Base-by-base conservation (phyloP, 2,329 filamentous ascomycete species). In the Dactylellina parvicollis region DNA sequence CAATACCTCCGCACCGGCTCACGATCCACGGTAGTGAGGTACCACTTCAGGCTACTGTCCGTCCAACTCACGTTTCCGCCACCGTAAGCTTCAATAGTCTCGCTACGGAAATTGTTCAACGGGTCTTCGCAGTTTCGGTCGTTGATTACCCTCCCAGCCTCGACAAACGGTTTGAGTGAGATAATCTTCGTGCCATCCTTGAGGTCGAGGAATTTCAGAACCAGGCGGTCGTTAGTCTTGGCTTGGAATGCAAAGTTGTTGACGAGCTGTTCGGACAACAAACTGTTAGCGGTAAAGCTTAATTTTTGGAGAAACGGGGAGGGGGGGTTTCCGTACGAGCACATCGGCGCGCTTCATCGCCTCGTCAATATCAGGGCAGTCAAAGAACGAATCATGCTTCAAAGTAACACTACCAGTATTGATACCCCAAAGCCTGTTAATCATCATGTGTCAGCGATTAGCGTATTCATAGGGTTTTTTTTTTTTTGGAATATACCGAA, bases 181-280 rank as follows among this genome's bases (percentile, higher is more conserved):
- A 98, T 90, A 65, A 99, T 90, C 80, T 90, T 90, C 81, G 91
- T 93, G 1, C 94, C 94, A 61, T 91, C 86, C 81, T 97, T 98
- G 75, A 98, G 84, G 79, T 99, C 95, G 72, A 99, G 83, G 79
- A 99, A 98, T 83, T 96, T 92, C 77, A 92, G 88, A 76, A 94
- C 87, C 47, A 99, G 84, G 74, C 88, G 87, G 79, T 92, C 90
- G 81, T 98, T 99, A 62, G 97, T 86, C 77, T 89, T 86, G 12
- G 93, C 89, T 4, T 90, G 93, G 81, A 99, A 99, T 1, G 92
- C 95, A 81, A 98, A 93, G 82, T 99, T 99, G 83, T 99, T 99
- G 78, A 98, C 94, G 24, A 99, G 86, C 76, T 77, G 66, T 20
- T 9, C 36, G 50, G 5, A 26, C 8, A 18, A 22, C 60, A 47